phyloP scores from a whole-genome alignment of 2,329 filamentous ascomycete genomes.

The Neonectria ditissima region DNA sequence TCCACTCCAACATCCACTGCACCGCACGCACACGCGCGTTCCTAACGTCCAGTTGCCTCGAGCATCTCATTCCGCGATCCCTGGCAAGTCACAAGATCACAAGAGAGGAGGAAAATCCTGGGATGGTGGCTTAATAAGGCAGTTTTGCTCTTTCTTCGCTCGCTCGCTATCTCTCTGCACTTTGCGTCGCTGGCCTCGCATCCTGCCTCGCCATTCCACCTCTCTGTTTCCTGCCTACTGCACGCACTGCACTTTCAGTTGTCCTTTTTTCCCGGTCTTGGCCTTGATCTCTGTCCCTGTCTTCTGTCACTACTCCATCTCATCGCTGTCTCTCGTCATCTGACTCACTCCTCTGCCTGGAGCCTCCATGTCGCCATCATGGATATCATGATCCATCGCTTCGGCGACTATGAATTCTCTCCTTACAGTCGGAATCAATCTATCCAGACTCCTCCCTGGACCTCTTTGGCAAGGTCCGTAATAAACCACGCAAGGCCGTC shows the following conservation, averaged over 20 bases:
- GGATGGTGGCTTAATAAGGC: constrained; percentile 16
- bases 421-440: constrained; percentile 41
- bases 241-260: not conserved
- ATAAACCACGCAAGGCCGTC: not conserved
- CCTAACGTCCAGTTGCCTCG: constrained; percentile 1
- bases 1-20: not conserved
- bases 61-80: not conserved
- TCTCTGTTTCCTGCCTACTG: constrained; percentile 2
- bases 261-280: not conserved
- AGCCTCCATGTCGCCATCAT: constrained; percentile 40
- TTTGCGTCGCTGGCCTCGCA: not conserved
- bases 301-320: not conserved
- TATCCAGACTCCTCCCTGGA: constrained; percentile 18
- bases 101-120: constrained; percentile 13
- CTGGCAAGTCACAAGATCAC: constrained; percentile 6
- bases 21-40: not conserved
- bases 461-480: constrained; percentile 37
- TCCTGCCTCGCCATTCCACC: constrained; percentile 3
- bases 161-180: not conserved
- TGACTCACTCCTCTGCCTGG: constrained; percentile 1
- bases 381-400: constrained; percentile 49
- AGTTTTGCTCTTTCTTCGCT: constrained; percentile 14
- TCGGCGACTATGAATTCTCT: constrained; percentile 47
- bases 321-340: not conserved
- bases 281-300: not conserved